Percentiles rank a stretch among this genome's conserved stretches.
phyloP scores from a whole-genome alignment of 2,329 filamentous ascomycete species.

The Pleomassaria siparia region DNA sequence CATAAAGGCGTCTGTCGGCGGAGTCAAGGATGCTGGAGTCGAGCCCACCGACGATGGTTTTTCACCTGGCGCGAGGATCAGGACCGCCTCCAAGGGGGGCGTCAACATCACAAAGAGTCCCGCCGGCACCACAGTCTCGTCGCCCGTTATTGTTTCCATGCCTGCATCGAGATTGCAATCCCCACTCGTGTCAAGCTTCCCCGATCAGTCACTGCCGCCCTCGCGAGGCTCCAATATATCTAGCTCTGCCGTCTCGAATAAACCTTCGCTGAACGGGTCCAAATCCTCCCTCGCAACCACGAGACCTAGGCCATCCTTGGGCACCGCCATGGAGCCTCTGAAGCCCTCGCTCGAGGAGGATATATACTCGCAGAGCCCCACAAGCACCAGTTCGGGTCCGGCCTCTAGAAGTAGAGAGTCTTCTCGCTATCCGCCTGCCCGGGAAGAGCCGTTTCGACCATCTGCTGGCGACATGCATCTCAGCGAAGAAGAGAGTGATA shows the following conservation, averaged over 20 bases:
- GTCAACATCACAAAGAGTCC: conserved; percentile 28
- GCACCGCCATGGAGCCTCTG: conserved; percentile 22
- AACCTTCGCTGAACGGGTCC: conserved; percentile 35
- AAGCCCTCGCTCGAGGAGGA: conserved; percentile 29
- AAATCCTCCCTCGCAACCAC: conserved; percentile 29
- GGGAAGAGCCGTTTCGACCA: conserved; percentile 22
- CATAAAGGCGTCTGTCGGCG: conserved; percentile 79
- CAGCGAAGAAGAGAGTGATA: conserved; percentile 32
- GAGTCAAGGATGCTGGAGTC: conserved; percentile 55
- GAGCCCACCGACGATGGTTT: conserved; percentile 30
- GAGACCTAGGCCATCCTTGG: conserved; percentile 32
- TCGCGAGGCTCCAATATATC: conserved; percentile 39
- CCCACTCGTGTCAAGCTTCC: conserved; percentile 39
- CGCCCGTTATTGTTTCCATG: conserved; percentile 38
- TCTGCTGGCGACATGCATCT: conserved; percentile 27
- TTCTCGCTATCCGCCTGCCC: conserved; percentile 20
- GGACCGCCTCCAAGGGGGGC: conserved; percentile 13
- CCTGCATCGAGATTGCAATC: conserved; percentile 43
- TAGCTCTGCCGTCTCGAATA: conserved; percentile 28
- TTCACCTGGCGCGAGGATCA: conserved; percentile 23
- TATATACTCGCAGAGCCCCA: conserved; percentile 25
- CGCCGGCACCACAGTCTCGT: conserved; percentile 34
- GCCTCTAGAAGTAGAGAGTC: conserved; percentile 15
- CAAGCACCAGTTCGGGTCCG: conserved; percentile 19
- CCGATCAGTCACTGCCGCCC: conserved; percentile 34